Percentiles rank a stretch among this genome's conserved stretches.
Conservation (phyloP, 2,329 filamentous ascomycete species). For the Ilyonectria destructans region DNA sequence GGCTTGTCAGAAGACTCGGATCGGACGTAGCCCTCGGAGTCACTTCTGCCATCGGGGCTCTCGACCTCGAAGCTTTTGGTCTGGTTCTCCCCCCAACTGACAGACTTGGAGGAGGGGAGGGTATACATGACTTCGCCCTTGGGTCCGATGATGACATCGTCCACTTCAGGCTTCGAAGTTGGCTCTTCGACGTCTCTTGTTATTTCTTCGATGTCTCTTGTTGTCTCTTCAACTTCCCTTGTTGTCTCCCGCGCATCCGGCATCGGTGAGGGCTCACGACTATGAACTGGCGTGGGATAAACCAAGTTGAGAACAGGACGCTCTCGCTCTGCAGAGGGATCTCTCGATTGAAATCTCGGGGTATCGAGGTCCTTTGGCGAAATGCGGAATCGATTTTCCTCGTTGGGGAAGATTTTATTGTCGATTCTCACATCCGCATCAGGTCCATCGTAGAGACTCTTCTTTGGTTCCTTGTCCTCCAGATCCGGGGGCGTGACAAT, state of each 20-base stretch:
- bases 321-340: slow-evolving; percentile 70
- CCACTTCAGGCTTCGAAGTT: slow-evolving; percentile 43
- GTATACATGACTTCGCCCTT: slow-evolving; percentile 60
- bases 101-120: slow-evolving; percentile 64
- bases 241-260: slow-evolving; percentile 44
- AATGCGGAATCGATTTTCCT: slow-evolving; percentile 60
- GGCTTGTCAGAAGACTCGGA: slow-evolving; percentile 48
- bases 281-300: slow-evolving; percentile 69
- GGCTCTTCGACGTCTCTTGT: slow-evolving; percentile 39
- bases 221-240: slow-evolving; percentile 38
- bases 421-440: slow-evolving; percentile 77
- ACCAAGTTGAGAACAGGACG: slow-evolving; percentile 75
- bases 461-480: slow-evolving; percentile 60
- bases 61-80: slow-evolving; percentile 76
- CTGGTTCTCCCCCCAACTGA: slow-evolving; percentile 77
- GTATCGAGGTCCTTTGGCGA: slow-evolving; percentile 45
- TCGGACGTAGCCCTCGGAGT: slow-evolving; percentile 51
- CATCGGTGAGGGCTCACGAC: slow-evolving; percentile 62
- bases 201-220: slow-evolving; percentile 39
- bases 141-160: slow-evolving; percentile 58
- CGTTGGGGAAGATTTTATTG: slow-evolving; percentile 69
- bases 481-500: slow-evolving; percentile 72
- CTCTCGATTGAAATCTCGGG: slow-evolving; percentile 62
- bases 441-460: slow-evolving; percentile 70
- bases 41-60: slow-evolving; percentile 66